These are phyloP conservation scores for Fermentozyma sake DNA, from an alignment of 1,139 yeast genomes.

Conservation along the genomic window DNA sequence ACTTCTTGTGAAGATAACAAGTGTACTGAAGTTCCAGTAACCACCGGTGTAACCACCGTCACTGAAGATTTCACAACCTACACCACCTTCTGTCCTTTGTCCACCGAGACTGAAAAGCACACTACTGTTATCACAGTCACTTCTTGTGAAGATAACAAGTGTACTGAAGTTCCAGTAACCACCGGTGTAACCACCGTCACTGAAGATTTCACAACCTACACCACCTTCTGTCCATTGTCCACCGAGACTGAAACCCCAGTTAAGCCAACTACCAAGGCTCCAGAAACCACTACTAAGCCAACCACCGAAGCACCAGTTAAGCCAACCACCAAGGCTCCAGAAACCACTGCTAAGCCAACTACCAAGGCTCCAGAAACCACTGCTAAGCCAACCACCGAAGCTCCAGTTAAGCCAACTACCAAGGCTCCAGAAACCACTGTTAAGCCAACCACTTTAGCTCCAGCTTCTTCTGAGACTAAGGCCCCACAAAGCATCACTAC, in stretches of 20 bases:
- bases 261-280: constrained; percentile 14
- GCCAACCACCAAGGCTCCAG: constrained; percentile 5
- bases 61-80: constrained; percentile 34
- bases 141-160: constrained; percentile 19
- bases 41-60: constrained; percentile 28
- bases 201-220: constrained; percentile 13
- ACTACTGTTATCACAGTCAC: constrained; percentile 24
- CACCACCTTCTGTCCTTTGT: constrained; percentile 20
- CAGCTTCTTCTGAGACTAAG: constrained; percentile 5
- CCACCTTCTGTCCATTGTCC: constrained; percentile 25
- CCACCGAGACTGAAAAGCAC: constrained; percentile 10
- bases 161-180: constrained; percentile 18
- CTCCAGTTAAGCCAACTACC: constrained; percentile 11
- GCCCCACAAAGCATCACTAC: constrained; percentile 5
- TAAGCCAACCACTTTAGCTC: too few relatives aligned
- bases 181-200: constrained; percentile 30
- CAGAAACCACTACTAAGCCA: constrained; percentile 28
- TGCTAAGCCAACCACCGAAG: constrained; percentile 10
- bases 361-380: constrained; percentile 16
- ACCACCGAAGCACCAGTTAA: constrained; percentile 18
- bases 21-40: constrained; percentile 19
- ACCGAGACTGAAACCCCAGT: constrained; percentile 5
- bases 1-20: constrained; percentile 21
- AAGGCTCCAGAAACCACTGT: constrained; percentile 12
- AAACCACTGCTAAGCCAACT: constrained; percentile 4